Evolutionary conservation across 108 stramenopile species (phyloP).

Genomic region (Conticribra weissflogii): DNA sequence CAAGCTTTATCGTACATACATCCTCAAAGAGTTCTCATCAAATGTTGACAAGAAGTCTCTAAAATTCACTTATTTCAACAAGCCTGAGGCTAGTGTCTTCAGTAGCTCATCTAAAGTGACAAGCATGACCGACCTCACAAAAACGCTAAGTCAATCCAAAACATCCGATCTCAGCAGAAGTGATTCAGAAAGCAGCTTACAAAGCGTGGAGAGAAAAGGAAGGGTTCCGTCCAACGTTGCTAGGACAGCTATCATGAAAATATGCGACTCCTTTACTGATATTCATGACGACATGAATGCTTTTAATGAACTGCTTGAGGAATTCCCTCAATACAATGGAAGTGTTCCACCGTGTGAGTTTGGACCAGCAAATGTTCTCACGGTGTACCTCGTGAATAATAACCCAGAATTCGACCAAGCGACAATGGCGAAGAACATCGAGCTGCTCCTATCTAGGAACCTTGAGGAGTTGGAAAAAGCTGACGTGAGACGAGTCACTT

Average conservation of each 20-base stretch:
- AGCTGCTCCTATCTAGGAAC: constrained; percentile 49
- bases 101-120: constrained; percentile 68
- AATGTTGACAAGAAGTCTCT: constrained; percentile 53
- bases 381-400: constrained; percentile 73
- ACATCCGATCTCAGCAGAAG: constrained; percentile 63
- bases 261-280: constrained; percentile 60
- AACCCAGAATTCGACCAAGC: constrained; percentile 50
- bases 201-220: constrained; percentile 52
- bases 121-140: constrained; percentile 88
- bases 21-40: constrained; percentile 65
- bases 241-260: constrained; percentile 66
- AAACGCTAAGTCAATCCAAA: constrained; percentile 67
- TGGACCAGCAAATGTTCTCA: constrained; percentile 87
- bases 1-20: constrained; percentile 84
- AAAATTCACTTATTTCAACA: constrained; percentile 78
- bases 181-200: constrained; percentile 61
- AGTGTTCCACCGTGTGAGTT: constrained; percentile 34
- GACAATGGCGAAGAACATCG: constrained; percentile 54
- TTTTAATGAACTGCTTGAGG: constrained; percentile 49
- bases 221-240: constrained; percentile 59
- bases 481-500: constrained; percentile 82
- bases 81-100: constrained; percentile 72
- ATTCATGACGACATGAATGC: constrained; percentile 36
- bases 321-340: constrained; percentile 68
- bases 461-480: constrained; percentile 62